A percentile compares a stretch with the other conserved stretches of the same genome.
These are phyloP conservation scores for Chlorella variabilis DNA, from an alignment of 163 green algal species.

Conservation along the genomic window DNA sequence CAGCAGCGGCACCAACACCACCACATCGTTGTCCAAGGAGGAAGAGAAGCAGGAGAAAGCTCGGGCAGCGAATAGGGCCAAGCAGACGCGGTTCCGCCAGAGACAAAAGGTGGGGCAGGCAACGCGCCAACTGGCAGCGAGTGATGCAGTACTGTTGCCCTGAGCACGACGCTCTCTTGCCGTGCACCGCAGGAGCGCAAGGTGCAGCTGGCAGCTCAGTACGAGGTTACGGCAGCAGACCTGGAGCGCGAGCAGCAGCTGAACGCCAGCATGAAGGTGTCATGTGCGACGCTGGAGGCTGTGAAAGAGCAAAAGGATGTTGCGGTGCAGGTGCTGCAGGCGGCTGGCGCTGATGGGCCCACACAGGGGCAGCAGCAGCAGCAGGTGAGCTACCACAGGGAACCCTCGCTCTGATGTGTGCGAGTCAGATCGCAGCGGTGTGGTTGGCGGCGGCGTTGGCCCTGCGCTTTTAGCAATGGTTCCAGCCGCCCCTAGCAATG, in stretches of 20 bases:
- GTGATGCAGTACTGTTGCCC: too few relatives aligned
- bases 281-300: background rate
- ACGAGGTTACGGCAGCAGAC: background rate
- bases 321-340: background rate
- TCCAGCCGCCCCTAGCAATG: too few relatives aligned
- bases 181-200: background rate
- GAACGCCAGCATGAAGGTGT: slow-evolving; percentile 6
- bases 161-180: too few relatives aligned
- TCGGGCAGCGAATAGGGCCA: slow-evolving; percentile 1
- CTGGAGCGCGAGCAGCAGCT: slow-evolving; percentile 19
- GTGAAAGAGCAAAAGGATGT: background rate
- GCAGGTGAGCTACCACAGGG: too few relatives aligned
- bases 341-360: background rate
- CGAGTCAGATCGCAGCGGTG: too few relatives aligned
- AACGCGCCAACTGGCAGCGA: too few relatives aligned
- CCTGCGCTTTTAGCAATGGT: too few relatives aligned
- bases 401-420: too few relatives aligned
- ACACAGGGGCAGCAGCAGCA: background rate
- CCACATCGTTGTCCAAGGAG: background rate
- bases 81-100: slow-evolving; percentile 10
- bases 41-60: background rate
- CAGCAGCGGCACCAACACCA: background rate
- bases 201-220: background rate
- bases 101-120: slow-evolving; percentile 7
- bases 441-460: too few relatives aligned